phyloP scores from a whole-genome alignment of 1,284 basidiomycete genomes.

The Ceratorhiza oryzae-sativae region DNA sequence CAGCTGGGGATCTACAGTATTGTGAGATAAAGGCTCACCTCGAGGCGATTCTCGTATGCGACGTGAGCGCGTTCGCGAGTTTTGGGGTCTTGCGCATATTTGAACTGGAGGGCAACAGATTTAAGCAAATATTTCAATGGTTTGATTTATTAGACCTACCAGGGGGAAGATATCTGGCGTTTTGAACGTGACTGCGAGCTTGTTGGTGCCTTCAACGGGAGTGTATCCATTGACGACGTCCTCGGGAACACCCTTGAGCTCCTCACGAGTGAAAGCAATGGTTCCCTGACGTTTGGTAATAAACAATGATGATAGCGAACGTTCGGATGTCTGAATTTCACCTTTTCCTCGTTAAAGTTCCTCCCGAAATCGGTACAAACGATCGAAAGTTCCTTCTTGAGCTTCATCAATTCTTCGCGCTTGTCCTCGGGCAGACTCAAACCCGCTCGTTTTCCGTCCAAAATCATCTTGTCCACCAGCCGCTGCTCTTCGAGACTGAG shows the following conservation, averaged over 20 bases:
- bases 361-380: conserved; percentile 79
- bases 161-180: conserved; percentile 80
- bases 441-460: conserved; percentile 78
- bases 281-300: conserved; percentile 56
- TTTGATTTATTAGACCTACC: conserved; percentile 53
- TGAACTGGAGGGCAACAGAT: conserved; percentile 69
- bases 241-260: conserved; percentile 77
- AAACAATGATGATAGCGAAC: neutral
- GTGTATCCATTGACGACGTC: conserved; percentile 78
- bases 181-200: conserved; percentile 63
- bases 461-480: conserved; percentile 76
- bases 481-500: conserved; percentile 72
- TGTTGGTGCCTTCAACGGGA: conserved; percentile 53
- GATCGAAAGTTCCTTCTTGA: conserved; percentile 65
- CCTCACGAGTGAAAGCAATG: conserved; percentile 70
- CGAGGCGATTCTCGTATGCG: conserved; percentile 70
- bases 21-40: conserved; percentile 31
- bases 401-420: conserved; percentile 60
- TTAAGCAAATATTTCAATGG: no score
- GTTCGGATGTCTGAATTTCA: conserved; percentile 47
- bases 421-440: conserved; percentile 72
- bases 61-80: conserved; percentile 71
- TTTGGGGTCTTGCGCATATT: conserved; percentile 72
- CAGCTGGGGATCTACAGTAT: neutral
- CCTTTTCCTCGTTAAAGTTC: conserved; percentile 87